These are phyloP conservation scores for Trichosporon coremiiforme DNA, from an alignment of 1,284 basidiomycete species.

Conservation along the genomic window DNA sequence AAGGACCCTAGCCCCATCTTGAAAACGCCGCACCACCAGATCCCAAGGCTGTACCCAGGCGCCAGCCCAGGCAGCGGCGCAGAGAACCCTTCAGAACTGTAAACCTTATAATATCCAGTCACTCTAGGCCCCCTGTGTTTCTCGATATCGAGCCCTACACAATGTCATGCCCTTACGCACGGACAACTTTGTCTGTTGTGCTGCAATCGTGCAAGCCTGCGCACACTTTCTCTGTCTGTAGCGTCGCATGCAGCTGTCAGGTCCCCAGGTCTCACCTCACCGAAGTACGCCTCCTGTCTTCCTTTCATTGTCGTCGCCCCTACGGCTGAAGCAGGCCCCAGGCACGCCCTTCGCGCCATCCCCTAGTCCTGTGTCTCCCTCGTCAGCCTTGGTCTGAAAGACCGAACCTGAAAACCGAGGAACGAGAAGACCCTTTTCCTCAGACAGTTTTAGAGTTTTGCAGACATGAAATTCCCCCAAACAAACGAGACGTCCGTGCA, in stretches of 20 bases:
- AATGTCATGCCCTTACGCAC: neutral
- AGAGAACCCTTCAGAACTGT: constrained; percentile 6
- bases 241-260: neutral
- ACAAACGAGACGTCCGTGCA: constrained; percentile 3
- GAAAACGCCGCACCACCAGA: neutral
- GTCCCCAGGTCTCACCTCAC: neutral
- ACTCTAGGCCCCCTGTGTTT: neutral
- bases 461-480: constrained; percentile 7
- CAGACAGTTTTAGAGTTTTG: neutral
- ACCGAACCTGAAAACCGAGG: neutral
- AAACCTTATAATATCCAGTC: constrained; percentile 7
- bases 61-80: neutral
- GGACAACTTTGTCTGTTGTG: neutral
- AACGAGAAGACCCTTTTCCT: neutral
- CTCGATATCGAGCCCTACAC: neutral
- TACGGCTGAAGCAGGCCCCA: constrained; percentile 1
- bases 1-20: neutral
- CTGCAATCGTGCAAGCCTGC: neutral
- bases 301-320: neutral
- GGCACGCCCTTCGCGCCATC: neutral
- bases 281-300: constrained; percentile 4
- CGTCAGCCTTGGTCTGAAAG: neutral
- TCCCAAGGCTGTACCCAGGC: neutral
- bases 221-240: neutral
- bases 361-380: neutral